These are phyloP conservation scores for Quillaja saponaria DNA, from an alignment of 306 rosid species.

Conservation along the genomic window DNA sequence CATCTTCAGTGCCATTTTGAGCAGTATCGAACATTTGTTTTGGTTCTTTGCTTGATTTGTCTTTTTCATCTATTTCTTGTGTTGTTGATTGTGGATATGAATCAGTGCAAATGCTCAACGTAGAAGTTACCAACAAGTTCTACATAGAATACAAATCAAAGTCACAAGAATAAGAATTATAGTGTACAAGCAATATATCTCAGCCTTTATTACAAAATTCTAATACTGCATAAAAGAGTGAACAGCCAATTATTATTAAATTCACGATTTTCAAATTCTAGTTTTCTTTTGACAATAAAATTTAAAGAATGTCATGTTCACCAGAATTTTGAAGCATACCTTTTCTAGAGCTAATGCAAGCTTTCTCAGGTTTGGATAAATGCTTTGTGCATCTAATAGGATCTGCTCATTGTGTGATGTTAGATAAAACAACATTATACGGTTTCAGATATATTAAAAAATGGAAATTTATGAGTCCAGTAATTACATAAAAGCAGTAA, in stretches of 20 bases:
- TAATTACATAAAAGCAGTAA: neutral
- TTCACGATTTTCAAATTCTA: slow-evolving; percentile 1
- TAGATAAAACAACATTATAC: neutral
- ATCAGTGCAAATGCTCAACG: slow-evolving; percentile 53
- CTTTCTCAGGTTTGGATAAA: slow-evolving; percentile 86
- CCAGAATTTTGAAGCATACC: slow-evolving; percentile 48
- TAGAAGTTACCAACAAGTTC: slow-evolving; percentile 89
- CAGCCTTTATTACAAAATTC: neutral
- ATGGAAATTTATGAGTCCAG: neutral
- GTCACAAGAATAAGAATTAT: neutral
- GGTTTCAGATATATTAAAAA: slow-evolving; percentile 8
- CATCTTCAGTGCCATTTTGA: slow-evolving; percentile 66
- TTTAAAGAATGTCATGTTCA: slow-evolving; percentile 16
- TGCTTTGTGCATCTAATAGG: slow-evolving; percentile 67
- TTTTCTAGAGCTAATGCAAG: slow-evolving; percentile 94
- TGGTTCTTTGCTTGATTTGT: slow-evolving; percentile 50
- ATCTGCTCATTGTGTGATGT: slow-evolving; percentile 48
- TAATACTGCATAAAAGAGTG: slow-evolving; percentile 3
- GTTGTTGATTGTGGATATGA: slow-evolving; percentile 44
- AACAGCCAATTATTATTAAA: slow-evolving; percentile 9
- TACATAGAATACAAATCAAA: slow-evolving; percentile 37
- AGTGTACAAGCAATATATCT: no score
- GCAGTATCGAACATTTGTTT: slow-evolving; percentile 39
- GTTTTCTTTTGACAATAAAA: slow-evolving; percentile 9
- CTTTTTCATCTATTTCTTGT: slow-evolving; percentile 46